Evolutionary conservation across 192 early-diverging fungal species (phyloP).

Genomic region (Chytriomyces hyalinus): DNA sequence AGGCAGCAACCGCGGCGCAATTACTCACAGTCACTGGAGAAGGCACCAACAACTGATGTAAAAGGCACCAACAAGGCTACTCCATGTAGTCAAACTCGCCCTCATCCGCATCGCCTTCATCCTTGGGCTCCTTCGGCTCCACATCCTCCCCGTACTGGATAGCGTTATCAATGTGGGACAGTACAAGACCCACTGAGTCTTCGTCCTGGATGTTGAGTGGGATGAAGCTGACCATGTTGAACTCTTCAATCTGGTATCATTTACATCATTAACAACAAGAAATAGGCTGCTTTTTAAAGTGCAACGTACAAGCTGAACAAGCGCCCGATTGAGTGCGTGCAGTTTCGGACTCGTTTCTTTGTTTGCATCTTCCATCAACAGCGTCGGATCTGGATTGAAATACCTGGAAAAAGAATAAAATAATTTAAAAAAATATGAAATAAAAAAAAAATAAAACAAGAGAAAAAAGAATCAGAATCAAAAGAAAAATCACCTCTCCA

Average conservation of each 20-base stretch:
- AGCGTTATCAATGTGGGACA: slow-evolving; percentile 91
- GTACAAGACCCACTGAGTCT: slow-evolving; percentile 83
- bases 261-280: background rate
- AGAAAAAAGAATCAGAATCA: slow-evolving; percentile 25
- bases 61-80: background rate
- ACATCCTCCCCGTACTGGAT: slow-evolving; percentile 98
- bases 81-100: background rate
- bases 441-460: background rate
- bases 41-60: too few species aligned
- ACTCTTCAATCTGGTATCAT: slow-evolving; percentile 82
- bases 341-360: slow-evolving; percentile 73
- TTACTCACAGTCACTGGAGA: too few species aligned
- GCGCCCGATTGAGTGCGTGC: slow-evolving; percentile 83
- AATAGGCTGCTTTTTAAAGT: background rate
- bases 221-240: slow-evolving; percentile 95
- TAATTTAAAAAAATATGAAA: slow-evolving; percentile 6
- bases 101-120: slow-evolving; percentile 15
- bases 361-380: slow-evolving; percentile 85
- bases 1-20: too few species aligned
- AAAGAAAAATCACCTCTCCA: slow-evolving; percentile 42
- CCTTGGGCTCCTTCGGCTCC: slow-evolving; percentile 86
- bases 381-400: slow-evolving; percentile 87
- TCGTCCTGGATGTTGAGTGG: slow-evolving; percentile 94
- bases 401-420: slow-evolving; percentile 59
- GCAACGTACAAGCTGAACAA: slow-evolving; percentile 77